These are phyloP conservation scores for Aspergillus leporis DNA, from an alignment of 495 filamentous ascomycete genomes.

Conservation along the genomic window DNA sequence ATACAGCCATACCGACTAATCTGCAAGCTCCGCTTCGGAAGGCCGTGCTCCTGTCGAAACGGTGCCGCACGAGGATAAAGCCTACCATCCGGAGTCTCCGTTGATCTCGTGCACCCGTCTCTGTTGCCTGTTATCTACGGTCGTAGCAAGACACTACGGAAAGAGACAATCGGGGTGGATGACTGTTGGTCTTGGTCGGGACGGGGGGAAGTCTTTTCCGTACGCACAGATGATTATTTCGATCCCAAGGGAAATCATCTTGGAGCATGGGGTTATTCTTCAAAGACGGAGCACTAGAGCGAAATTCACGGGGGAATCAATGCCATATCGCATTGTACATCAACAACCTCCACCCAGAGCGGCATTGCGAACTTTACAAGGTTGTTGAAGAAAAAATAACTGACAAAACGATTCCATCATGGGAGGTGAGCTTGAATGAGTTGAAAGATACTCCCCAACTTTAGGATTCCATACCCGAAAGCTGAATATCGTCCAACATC, in stretches of 20 bases:
- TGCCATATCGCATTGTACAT: constrained; percentile 50
- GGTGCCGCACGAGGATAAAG: constrained; percentile 46
- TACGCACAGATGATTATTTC: too few relatives aligned
- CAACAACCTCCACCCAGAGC: constrained; percentile 59
- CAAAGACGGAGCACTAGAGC: too few relatives aligned
- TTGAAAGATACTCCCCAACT: constrained; percentile 7
- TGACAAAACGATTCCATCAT: constrained; percentile 49
- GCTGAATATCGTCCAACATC: constrained; percentile 14
- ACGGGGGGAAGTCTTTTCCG: constrained; percentile 34
- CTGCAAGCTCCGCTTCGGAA: constrained; percentile 26
- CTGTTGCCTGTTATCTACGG: constrained; percentile 61
- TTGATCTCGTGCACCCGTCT: constrained; percentile 63
- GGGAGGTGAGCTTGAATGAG: constrained; percentile 42
- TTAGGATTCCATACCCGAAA: constrained; percentile 20
- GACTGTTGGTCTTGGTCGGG: constrained; percentile 41
- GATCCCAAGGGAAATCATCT: constrained; percentile 11
- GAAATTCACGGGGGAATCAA: constrained; percentile 27
- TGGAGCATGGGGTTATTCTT: too few relatives aligned
- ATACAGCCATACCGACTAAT: constrained; percentile 29
- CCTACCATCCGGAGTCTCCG: constrained; percentile 60
- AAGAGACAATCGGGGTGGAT: constrained; percentile 37
- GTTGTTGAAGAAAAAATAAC: constrained; percentile 53
- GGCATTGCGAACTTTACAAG: constrained; percentile 49
- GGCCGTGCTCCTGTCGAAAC: constrained; percentile 37
- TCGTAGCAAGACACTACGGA: constrained; percentile 43